Base-by-base conservation (phyloP, 768 basidiomycete species). In the Omphalotus guepiniiformis region DNA sequence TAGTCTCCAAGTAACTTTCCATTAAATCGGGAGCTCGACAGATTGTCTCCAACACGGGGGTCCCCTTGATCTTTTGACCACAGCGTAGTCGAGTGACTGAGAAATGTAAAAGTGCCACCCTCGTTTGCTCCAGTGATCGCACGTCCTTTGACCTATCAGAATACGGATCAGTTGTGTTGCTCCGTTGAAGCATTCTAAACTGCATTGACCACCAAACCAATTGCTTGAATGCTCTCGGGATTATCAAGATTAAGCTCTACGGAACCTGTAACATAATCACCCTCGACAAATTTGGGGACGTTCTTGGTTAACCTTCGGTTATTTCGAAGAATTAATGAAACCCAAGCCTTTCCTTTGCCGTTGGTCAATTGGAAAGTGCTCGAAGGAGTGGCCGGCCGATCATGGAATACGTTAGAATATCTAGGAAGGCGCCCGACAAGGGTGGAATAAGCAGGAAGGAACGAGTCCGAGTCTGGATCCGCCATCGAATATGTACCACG, bases 1-100 rank as follows among this genome's bases (percentile, higher is more conserved):
- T 70, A 71, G 22, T 58, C 55, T 18, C 73, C 71, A 0, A 58
- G 55, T 19, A 67, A 47, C 53, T 65, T 69, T 7, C 64, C 64
- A 19, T 65, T 25, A n/a, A n/a, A n/a, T 13, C 8, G 22, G 2
- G 19, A 22, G 16, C 19, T 34, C n/a, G 42, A 30, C n/a, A n/a
- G n/a, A n/a, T n/a, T n/a, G n/a, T n/a, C n/a, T n/a, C n/a, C 25
- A 48, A 49, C 18, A 50, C 61, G 60, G 25, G 67, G 66, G 30
- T 67, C 61, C 3, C 64, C 64, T 23, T 58, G 42, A 12, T 58
- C 53, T 36, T 67, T 68, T 15, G 62, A 60, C 64, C 69, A 72
- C 16, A 63, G 47, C 6, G 55, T 56, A 27, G 60, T 38, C 4
- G 60, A 50, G 13, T 64, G 55, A 18, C 65, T 56, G 12, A 68